phyloP scores from a whole-genome alignment of 2,329 filamentous ascomycete genomes.

The Helicocarpus griseus region DNA sequence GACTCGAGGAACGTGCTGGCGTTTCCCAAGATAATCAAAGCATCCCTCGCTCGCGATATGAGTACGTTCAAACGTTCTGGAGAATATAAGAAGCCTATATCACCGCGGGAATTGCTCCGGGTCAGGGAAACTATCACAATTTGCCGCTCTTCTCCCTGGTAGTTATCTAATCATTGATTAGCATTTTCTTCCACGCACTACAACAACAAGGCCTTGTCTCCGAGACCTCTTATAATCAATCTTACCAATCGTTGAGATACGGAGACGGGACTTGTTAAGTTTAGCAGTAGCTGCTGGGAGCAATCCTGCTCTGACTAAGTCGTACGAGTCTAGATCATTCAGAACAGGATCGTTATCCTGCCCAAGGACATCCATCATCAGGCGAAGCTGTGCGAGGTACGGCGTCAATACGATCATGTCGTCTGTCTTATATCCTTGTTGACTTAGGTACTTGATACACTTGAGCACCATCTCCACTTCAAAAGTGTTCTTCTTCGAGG shows the following conservation, averaged over 20 bases:
- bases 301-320: conserved; percentile 54
- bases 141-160: conserved; percentile 67
- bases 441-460: conserved; percentile 56
- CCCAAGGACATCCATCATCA: conserved; percentile 41
- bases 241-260: conserved; percentile 61
- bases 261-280: conserved; percentile 43
- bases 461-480: conserved; percentile 59
- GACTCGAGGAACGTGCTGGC: conserved; percentile 54
- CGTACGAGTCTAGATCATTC: conserved; percentile 58
- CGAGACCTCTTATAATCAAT: too few species aligned
- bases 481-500: conserved; percentile 53
- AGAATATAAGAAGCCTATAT: conserved; percentile 62
- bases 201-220: too few species aligned
- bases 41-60: conserved; percentile 55
- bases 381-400: conserved; percentile 45
- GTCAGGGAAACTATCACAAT: conserved; percentile 62
- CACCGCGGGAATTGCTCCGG: conserved; percentile 51
- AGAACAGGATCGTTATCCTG: conserved; percentile 54
- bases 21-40: conserved; percentile 61
- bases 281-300: conserved; percentile 45
- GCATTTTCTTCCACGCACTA: neutral
- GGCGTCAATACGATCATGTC: conserved; percentile 60
- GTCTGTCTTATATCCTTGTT: conserved; percentile 59
- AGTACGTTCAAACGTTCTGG: conserved; percentile 62
- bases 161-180: conserved; percentile 51